Evolutionary conservation across 139 green algal species (phyloP).

Genomic region (Eudorina sp.): DNA sequence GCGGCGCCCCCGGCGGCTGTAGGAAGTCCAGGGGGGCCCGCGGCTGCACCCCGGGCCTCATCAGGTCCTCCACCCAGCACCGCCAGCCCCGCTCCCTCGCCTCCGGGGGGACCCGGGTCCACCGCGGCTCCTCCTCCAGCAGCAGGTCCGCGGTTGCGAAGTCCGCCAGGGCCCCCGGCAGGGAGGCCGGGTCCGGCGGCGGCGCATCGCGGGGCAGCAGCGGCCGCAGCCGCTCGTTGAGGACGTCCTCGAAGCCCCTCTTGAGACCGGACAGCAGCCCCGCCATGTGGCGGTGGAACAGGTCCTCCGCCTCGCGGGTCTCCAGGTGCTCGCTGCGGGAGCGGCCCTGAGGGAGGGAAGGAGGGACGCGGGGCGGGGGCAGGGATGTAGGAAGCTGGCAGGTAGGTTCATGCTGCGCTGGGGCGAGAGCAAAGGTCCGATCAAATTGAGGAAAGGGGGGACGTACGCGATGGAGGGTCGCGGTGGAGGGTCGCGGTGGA

Average conservation of each 20-base stretch:
- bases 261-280: conserved; percentile 26
- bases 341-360: conserved; percentile 33
- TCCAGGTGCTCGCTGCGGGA: conserved; percentile 25
- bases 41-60: neutral
- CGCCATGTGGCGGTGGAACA: conserved; percentile 14
- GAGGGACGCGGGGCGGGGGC: neutral
- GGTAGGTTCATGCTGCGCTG: no score
- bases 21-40: conserved; percentile 18
- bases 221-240: conserved; percentile 46
- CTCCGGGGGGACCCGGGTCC: conserved; percentile 12
- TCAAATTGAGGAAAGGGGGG: no score
- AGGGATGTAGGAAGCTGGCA: no score
- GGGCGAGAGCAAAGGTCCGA: no score
- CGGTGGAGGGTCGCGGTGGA: no score
- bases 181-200: neutral
- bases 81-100: conserved; percentile 37
- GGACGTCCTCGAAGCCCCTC: conserved; percentile 20
- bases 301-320: conserved; percentile 37
- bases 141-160: conserved; percentile 8
- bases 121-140: conserved; percentile 27
- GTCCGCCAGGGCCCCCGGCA: neutral
- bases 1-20: neutral
- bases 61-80: conserved; percentile 17
- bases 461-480: no score
- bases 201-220: conserved; percentile 16